Evolutionary conservation across 2,329 filamentous ascomycete species (phyloP), one percentile per base, ranked within the genome.

Genomic region (Coniosporium tulheliwenetii): DNA sequence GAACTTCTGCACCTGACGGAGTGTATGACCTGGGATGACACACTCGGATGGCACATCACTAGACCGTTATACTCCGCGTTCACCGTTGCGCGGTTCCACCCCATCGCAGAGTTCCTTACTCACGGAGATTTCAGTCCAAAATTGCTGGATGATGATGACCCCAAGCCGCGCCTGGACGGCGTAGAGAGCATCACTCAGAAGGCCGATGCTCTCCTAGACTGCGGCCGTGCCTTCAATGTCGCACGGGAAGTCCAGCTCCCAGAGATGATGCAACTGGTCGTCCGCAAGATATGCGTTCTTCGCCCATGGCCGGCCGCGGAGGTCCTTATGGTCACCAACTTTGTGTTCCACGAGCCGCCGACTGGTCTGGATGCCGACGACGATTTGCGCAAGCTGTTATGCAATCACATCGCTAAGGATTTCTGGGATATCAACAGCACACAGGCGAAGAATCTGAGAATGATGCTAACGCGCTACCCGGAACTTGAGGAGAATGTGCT

Each of bases 181-280:
- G 9, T 15, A 16, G n/a, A 16, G 29, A 37, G 8, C 29, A 41
- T 10, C 9, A 5, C 10, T 38, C 32, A 33, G 32, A 33, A 33
- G 32, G 32, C 32, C 10, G 32, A 33, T 13, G 32, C 10, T 3
- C 44, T 56, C 10, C 43, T 41, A 0, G 44, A 55, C 16, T 55
- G 52, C 30, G 41, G 45, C 1, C 40, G 45, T 0, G 50, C 54
- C 1, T 58, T 55, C 54, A 34, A 39, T 0, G 40, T 48, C 1
- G 55, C 48, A 0, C 45, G 52, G 10, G 40, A 39, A 1, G 41
- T 58, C 0, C 44, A 42, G 5, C 50, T 56, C 47, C 40, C 45
- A 1, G 53, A 59, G 16, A 38, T 59, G 2, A 41, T 56, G 2
- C 50, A 55, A 0, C 46, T 49, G 14, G 48, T 57, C 5, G 41